Evolutionary conservation across 2,329 filamentous ascomycete genomes (phyloP).

Genomic region (Trichoderma endophyticum): DNA sequence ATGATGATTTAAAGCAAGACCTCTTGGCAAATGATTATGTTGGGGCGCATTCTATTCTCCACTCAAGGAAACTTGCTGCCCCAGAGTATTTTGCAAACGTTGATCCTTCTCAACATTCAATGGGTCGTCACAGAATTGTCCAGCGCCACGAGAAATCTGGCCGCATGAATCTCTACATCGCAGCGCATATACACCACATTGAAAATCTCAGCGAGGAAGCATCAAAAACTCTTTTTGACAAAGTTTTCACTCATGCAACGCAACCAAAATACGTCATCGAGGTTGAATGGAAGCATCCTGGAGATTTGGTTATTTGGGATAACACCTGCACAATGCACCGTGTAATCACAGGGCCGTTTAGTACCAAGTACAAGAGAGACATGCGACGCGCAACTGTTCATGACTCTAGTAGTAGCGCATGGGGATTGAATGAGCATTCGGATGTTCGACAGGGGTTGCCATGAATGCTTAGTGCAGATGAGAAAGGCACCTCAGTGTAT

Average conservation of each 20-base stretch:
- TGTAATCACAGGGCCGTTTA: constrained; percentile 46
- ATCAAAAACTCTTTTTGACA: constrained; percentile 36
- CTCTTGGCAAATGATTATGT: constrained; percentile 41
- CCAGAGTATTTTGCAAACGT: constrained; percentile 48
- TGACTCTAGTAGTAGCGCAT: constrained; percentile 39
- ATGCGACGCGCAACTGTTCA: constrained; percentile 56
- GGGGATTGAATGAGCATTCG: constrained; percentile 34
- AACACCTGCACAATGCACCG: constrained; percentile 56
- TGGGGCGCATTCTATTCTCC: constrained; percentile 49
- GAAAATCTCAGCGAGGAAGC: constrained; percentile 39
- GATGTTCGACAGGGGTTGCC: neutral
- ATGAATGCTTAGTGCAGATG: neutral
- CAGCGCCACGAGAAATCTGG: constrained; percentile 51
- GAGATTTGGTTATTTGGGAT: constrained; percentile 50
- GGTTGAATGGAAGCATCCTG: constrained; percentile 18
- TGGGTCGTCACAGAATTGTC: constrained; percentile 46
- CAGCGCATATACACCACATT: constrained; percentile 51
- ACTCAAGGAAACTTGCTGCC: constrained; percentile 50
- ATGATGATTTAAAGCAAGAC: constrained; percentile 32
- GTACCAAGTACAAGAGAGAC: constrained; percentile 48
- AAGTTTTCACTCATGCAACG: constrained; percentile 46
- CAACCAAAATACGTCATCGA: constrained; percentile 45
- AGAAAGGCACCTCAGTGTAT: neutral
- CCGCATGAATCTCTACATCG: constrained; percentile 52
- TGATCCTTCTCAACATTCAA: constrained; percentile 36